A percentile compares a stretch with the other conserved stretches of the same genome.
phyloP scores from a whole-genome alignment of 371 early-diverging fungal species.

The Mortierella sp. region DNA sequence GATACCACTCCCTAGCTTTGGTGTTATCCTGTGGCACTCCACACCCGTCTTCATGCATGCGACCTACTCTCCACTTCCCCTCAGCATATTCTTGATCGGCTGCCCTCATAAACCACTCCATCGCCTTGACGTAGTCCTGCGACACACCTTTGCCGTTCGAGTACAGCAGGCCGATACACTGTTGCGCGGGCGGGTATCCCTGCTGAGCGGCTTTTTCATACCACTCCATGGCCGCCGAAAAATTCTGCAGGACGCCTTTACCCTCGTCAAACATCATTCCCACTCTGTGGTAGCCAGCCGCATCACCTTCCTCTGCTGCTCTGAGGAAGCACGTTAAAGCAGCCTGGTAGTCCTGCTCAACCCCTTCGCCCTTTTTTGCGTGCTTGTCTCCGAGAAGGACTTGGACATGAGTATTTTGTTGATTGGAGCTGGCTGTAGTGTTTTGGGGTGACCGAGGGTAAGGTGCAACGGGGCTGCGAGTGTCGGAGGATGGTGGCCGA shows the following conservation, averaged over 20 bases:
- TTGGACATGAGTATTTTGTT: not conserved
- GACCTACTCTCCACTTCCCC: conserved; percentile 62
- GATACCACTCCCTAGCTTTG: conserved; percentile 60
- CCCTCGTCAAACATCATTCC: not conserved
- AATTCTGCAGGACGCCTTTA: not conserved
- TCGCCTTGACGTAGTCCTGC: conserved; percentile 64
- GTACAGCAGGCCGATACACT: conserved; percentile 80
- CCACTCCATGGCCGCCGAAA: conserved; percentile 66
- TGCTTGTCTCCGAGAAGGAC: not conserved
- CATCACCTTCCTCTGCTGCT: not conserved
- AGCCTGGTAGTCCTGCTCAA: not conserved
- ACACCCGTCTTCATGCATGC: conserved; percentile 62
- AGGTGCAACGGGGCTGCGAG: not conserved
- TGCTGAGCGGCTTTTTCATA: conserved; percentile 61
- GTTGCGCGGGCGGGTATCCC: conserved; percentile 68
- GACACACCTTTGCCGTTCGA: conserved; percentile 77
- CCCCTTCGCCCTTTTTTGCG: not conserved
- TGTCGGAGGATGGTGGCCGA: too few species aligned
- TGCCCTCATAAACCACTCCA: conserved; percentile 61
- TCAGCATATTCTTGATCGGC: conserved; percentile 56
- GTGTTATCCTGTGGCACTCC: conserved; percentile 52
- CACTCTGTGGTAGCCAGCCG: not conserved
- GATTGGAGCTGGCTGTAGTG: not conserved
- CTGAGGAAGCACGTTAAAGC: not conserved
- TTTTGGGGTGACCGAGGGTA: not conserved